phyloP scores from a whole-genome alignment of 2,329 filamentous ascomycete genomes.

The Colletotrichum destructivum region DNA sequence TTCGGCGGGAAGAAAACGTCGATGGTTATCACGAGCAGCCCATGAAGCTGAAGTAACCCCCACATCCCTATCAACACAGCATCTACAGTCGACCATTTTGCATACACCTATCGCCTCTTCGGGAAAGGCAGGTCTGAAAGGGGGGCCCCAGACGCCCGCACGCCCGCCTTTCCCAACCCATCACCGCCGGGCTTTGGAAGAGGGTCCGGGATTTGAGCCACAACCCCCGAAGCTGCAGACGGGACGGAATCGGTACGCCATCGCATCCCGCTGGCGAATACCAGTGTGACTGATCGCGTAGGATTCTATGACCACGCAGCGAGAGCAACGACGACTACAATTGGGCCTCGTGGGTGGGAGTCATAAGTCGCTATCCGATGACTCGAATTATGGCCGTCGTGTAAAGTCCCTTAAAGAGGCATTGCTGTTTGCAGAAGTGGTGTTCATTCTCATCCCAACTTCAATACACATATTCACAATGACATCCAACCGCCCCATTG shows the following conservation, averaged over 20 bases:
- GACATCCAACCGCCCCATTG: slow-evolving; percentile 42
- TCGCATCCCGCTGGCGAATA: slow-evolving; percentile 7
- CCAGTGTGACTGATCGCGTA: background rate
- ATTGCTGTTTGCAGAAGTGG: background rate
- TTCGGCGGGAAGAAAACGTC: too few species aligned
- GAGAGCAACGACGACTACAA: background rate
- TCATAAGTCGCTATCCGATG: background rate
- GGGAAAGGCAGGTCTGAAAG: background rate
- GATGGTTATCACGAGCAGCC: background rate
- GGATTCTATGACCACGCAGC: slow-evolving; percentile 13
- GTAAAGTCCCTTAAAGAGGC: slow-evolving; percentile 21
- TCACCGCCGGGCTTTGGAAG: slow-evolving; percentile 41
- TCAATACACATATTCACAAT: slow-evolving; percentile 7
- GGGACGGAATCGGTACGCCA: background rate
- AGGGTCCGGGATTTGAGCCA: slow-evolving; percentile 43
- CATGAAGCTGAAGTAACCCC: background rate
- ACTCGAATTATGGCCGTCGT: slow-evolving; percentile 3
- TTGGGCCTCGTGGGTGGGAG: background rate
- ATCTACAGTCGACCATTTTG: background rate
- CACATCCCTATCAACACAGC: background rate
- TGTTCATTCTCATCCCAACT: background rate
- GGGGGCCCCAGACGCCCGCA: background rate
- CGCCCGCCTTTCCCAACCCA: background rate
- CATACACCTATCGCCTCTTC: background rate
- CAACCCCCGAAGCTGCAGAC: slow-evolving; percentile 9